A percentile compares a stretch with the other conserved stretches of the same genome.
Conservation (phyloP, 768 basidiomycete genomes). For the Leucocoprinus leucothites region DNA sequence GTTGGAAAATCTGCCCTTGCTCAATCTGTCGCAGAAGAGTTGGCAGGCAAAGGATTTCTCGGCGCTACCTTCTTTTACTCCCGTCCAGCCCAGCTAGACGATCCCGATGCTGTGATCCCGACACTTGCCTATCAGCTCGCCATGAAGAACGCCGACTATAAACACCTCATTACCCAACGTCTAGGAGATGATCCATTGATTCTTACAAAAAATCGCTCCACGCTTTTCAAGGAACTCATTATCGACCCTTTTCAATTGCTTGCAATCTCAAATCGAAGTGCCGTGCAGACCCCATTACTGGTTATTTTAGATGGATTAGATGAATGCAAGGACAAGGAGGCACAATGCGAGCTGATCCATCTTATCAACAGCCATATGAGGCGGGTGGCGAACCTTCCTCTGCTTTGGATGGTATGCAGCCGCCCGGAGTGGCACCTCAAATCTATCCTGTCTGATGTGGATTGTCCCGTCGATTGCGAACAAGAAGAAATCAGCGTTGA, state of each 20-base stretch:
- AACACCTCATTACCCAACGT: not conserved
- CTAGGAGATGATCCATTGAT: not conserved
- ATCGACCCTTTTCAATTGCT: not conserved
- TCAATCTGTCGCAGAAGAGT: constrained; percentile 1
- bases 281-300: not conserved
- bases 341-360: not conserved
- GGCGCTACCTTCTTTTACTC: constrained; percentile 11
- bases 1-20: constrained; percentile 8
- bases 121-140: constrained; percentile 4
- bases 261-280: not conserved
- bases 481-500: too few species aligned
- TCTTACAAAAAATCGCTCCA: not conserved
- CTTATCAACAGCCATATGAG: not conserved
- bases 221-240: not conserved
- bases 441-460: not conserved
- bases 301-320: constrained; percentile 7
- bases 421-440: not conserved
- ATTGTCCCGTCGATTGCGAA: too few species aligned
- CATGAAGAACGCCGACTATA: not conserved
- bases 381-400: not conserved
- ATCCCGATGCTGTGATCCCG: not conserved
- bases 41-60: not conserved
- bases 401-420: not conserved
- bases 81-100: not conserved
- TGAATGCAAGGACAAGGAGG: not conserved